phyloP scores from a whole-genome alignment of 805 yeast genomes.

The Cyberlindnera mississippiensis region DNA sequence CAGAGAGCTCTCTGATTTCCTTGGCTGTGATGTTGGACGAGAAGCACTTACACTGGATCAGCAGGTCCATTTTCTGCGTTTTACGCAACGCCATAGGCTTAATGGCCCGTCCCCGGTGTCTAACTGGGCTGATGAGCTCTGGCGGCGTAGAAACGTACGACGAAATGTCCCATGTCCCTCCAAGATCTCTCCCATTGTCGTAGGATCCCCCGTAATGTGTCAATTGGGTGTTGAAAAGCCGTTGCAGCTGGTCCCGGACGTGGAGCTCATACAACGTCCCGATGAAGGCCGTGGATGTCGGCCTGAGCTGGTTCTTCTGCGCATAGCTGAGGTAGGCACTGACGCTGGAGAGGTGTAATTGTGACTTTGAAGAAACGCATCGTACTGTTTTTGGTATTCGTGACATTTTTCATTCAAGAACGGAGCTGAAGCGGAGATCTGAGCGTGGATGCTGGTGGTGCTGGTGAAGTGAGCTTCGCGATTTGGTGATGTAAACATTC shows the following conservation, averaged over 20 bases:
- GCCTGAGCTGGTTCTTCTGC: conserved; percentile 12
- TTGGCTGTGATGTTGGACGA: conserved; percentile 24
- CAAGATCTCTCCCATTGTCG: conserved; percentile 26
- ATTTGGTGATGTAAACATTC: too few relatives aligned
- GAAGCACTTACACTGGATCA: conserved; percentile 26
- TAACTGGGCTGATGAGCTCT: conserved; percentile 1
- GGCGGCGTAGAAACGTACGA: neutral
- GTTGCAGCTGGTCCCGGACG: conserved; percentile 12
- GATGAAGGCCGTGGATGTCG: conserved; percentile 22
- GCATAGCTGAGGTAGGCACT: conserved; percentile 19
- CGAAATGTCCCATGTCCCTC: conserved; percentile 20
- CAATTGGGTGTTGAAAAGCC: conserved; percentile 8
- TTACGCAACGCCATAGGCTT: conserved; percentile 12
- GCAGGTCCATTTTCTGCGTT: conserved; percentile 14
- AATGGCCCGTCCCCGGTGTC: conserved; percentile 9
- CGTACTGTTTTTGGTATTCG: neutral
- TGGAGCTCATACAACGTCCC: conserved; percentile 27
- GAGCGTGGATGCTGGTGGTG: neutral
- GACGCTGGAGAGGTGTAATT: neutral
- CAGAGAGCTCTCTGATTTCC: conserved; percentile 25
- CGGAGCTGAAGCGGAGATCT: too few relatives aligned
- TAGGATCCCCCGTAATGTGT: conserved; percentile 24
- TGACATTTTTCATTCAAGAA: too few relatives aligned
- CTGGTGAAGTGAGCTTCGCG: neutral
- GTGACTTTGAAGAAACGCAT: neutral